Base-by-base conservation (phyloP, 768 basidiomycete genomes). In the Nidula microcarpa region DNA sequence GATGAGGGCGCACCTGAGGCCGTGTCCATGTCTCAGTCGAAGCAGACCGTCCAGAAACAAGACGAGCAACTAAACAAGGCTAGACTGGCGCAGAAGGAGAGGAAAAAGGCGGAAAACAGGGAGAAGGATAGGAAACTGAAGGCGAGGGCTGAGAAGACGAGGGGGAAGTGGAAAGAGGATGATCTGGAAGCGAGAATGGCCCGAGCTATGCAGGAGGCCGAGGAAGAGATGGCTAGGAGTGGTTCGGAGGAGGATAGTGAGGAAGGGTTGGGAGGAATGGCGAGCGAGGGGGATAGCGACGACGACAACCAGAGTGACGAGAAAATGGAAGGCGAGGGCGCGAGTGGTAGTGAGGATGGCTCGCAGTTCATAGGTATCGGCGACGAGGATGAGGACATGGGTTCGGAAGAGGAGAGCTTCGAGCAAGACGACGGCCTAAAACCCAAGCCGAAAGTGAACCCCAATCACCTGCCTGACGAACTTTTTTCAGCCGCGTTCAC, bases 401-500 rank as follows among this genome's bases (percentile, higher is more conserved):
- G 23, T 23, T 23, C 23, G 23, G 23, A 23, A 23, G 23, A 23
- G 23, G 23, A 23, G 23, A 23, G 23, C 23, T 23, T 4, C 23
- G 23, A 23, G 23, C 23, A 23, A 23, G 63, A 60, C 60, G 64
- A 65, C 41, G 61, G 30, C 53, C 61, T 39, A 17, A 17, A 45
- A 53, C n/a, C 52, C 39, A 50, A 63, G 56, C 23, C 57, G 44
- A 55, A 64, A 51, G 51, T 47, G 32, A 71, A 74, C 50, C 62
- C 71, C 3, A 70, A 80, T 46, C 80, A 86, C 64, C 82, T 88
- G 32, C 83, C 85, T 1, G 86, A 87, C 59, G 80, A 85, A 55
- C 70, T 87, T 16, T 89, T 88, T 64, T 58, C 69, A 0, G 72
- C 82, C 54, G 85, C 84, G 0, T 81, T 85, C 57, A 61, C 73